Evolutionary conservation across 108 stramenopile genomes (phyloP).

Genomic region (Tribonema minus): DNA sequence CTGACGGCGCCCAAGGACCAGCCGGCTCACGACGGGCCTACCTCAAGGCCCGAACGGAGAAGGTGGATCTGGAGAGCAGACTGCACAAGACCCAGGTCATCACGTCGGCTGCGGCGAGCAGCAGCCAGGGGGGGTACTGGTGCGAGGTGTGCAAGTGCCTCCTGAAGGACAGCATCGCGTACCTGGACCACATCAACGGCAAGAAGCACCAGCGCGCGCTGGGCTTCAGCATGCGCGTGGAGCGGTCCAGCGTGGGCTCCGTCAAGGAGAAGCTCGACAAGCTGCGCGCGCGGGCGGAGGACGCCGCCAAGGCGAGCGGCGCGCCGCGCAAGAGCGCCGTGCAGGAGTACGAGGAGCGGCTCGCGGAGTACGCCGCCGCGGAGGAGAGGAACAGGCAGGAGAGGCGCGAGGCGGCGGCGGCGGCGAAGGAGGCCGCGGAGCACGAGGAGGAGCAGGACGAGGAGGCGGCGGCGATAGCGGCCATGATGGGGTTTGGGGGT

Average conservation of each 20-base stretch:
- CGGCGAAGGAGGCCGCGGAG: slow-evolving; percentile 48
- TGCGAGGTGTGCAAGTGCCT: slow-evolving; percentile 92
- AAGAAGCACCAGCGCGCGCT: slow-evolving; percentile 88
- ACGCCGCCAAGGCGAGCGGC: neutral
- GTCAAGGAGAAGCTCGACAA: slow-evolving; percentile 56
- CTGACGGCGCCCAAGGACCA: slow-evolving; percentile 69
- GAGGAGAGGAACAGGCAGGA: slow-evolving; percentile 5
- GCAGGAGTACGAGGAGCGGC: neutral
- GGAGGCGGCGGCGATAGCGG: slow-evolving; percentile 75
- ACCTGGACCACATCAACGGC: slow-evolving; percentile 92
- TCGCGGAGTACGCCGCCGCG: neutral
- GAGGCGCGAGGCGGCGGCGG: slow-evolving; percentile 41
- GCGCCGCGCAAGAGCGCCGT: neutral
- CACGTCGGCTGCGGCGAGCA: slow-evolving; percentile 37
- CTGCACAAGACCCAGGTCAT: slow-evolving; percentile 78
- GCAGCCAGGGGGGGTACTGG: slow-evolving; percentile 73
- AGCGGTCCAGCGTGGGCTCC: slow-evolving; percentile 74
- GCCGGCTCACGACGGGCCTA: slow-evolving; percentile 79
- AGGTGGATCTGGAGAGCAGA: slow-evolving; percentile 72
- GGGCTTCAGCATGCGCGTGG: slow-evolving; percentile 88
- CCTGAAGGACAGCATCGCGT: slow-evolving; percentile 81
- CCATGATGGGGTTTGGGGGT: slow-evolving; percentile 89
- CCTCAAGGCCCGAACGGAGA: slow-evolving; percentile 70
- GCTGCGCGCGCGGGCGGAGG: slow-evolving; percentile 54
- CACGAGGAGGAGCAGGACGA: slow-evolving; percentile 65